Base-by-base conservation (phyloP, 495 filamentous ascomycete species). In the Tuber brumale region DNA sequence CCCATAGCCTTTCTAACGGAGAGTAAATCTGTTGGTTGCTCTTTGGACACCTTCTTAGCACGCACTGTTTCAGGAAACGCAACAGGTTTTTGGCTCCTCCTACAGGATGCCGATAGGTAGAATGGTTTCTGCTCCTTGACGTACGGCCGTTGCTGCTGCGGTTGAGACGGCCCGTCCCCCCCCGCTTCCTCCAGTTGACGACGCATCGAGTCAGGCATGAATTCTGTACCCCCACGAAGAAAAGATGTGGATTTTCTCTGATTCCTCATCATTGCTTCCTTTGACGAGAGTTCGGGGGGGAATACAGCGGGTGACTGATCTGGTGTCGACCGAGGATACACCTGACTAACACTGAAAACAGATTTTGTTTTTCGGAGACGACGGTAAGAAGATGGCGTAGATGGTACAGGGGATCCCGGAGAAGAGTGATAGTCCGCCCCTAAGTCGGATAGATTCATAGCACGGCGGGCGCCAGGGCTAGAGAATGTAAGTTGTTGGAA, bases 291-390 rank as follows among this genome's bases (percentile, higher is more conserved):
- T 35, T 79, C 77, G 31, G 76, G 75, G 5, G 76, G 72, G 27
- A 75, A 73, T 41, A 77, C 77, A 2, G 77, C 79, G 12, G 75
- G 41, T 69, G 76, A 79, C 42, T 81, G 51, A 66, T 57, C 39
- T 18, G 66, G 71, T 8, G 69, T 41, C 19, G 72, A 70, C 21
- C 76, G 77, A 51, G 81, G 45, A 57, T 72, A 70, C 61, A 70
- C 72, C 61, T 79, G 77, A n/a, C 74, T 76, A 70, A 82, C 77
- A 43, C 85, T 86, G 78, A 92, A 90, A 89, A 93, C 89, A 0
- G 92, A 94, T 80, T 87, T 91, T 21, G 93, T 88, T 81, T 90
- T 92, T 71, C 90, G 90, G 71, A 94, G 85, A 72, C 87, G 90
- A n/a, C 90, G 88, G 77, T 90, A 94, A 1, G 92, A 94, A 3